Conservation (phyloP, 2,329 filamentous ascomycete genomes). For the Aspergillus candidus region DNA sequence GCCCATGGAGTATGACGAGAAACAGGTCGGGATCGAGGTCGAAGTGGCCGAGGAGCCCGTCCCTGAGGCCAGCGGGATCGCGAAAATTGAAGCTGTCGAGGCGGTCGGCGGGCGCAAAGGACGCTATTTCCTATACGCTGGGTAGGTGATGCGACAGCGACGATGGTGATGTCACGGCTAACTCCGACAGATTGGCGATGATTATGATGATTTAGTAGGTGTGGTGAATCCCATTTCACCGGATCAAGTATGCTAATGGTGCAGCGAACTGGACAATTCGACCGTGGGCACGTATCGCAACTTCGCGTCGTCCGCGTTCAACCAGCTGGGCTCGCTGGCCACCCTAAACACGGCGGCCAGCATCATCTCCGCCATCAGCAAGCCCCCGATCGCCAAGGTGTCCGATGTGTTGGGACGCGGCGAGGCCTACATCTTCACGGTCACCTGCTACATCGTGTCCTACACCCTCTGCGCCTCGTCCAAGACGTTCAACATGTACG, state of each 20-base stretch:
- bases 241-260: too few relatives aligned
- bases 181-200: conserved; percentile 21
- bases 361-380: conserved; percentile 36
- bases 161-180: not conserved
- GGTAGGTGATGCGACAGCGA: conserved; percentile 13
- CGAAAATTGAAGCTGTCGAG: conserved; percentile 25
- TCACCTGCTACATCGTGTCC: conserved; percentile 32
- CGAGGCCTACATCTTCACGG: conserved; percentile 31
- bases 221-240: too few relatives aligned
- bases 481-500: conserved; percentile 31
- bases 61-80: conserved; percentile 16
- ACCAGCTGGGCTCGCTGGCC: conserved; percentile 30
- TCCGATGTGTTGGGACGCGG: conserved; percentile 40
- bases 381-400: conserved; percentile 39
- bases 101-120: conserved; percentile 26
- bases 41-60: conserved; percentile 1
- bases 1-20: conserved; percentile 6
- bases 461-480: conserved; percentile 37
- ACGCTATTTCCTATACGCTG: conserved; percentile 24
- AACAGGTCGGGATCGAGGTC: conserved; percentile 6
- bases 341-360: conserved; percentile 33
- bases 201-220: conserved; percentile 28
- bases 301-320: conserved; percentile 38
- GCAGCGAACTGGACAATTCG: conserved; percentile 33
- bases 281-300: conserved; percentile 36